phyloP scores from a whole-genome alignment of 805 yeast genomes.

The Candida arabinofermentans region DNA sequence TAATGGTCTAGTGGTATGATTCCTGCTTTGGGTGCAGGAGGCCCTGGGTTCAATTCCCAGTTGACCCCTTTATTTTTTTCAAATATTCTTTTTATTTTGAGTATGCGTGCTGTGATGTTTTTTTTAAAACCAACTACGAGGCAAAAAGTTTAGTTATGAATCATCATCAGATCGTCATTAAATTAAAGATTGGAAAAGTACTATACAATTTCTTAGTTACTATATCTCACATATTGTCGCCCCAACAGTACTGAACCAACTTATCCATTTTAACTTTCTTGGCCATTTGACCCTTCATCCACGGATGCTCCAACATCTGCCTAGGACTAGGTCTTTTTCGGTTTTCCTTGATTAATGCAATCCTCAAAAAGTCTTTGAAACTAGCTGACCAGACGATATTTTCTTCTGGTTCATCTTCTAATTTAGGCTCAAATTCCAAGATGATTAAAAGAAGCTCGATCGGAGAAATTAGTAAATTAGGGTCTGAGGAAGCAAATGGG shows the following conservation, averaged over 20 bases:
- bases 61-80: conserved; percentile 26
- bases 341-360: conserved; percentile 78
- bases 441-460: conserved; percentile 82
- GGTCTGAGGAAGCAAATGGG: conserved; percentile 53
- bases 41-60: conserved; percentile 55
- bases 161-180: no score
- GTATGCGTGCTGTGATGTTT: no score
- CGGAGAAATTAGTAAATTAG: conserved; percentile 57
- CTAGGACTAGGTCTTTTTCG: conserved; percentile 84
- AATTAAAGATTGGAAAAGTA: no score
- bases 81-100: no score
- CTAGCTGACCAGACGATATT: conserved; percentile 79
- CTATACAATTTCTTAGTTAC: no score
- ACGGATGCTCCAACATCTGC: conserved; percentile 91
- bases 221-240: conserved; percentile 5
- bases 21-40: conserved; percentile 57
- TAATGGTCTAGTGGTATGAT: conserved; percentile 54
- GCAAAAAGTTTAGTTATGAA: no score
- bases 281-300: conserved; percentile 76
- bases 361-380: conserved; percentile 76
- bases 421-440: conserved; percentile 74
- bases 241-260: conserved; percentile 77
- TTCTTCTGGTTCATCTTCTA: conserved; percentile 71
- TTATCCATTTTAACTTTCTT: conserved; percentile 80
- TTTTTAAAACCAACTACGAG: no score